Percentiles rank a stretch among this genome's conserved stretches.
Evolutionary conservation across 768 basidiomycete species (phyloP).

Genomic region (Pluteus cervinus): DNA sequence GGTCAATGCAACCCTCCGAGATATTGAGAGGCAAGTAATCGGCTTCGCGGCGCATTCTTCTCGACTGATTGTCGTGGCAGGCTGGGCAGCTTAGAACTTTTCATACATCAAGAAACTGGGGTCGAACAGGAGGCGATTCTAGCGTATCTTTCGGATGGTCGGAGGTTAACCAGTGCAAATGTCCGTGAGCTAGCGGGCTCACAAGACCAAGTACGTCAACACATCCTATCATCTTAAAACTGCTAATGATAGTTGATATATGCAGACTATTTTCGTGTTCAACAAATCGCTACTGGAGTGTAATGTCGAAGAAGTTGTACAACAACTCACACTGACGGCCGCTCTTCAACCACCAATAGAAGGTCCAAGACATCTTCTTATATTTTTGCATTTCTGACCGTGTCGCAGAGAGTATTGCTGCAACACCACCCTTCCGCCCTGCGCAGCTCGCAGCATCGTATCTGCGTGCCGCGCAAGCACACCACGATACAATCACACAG

Average conservation of each 20-base stretch:
- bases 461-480: conserved; percentile 54
- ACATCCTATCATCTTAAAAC: too few relatives aligned
- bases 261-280: conserved; percentile 71
- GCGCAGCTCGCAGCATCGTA: conserved; percentile 64
- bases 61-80: conserved; percentile 26
- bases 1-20: conserved; percentile 64
- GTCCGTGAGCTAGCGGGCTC: conserved; percentile 70
- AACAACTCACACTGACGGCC: conserved; percentile 54
- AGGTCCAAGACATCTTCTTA: conserved; percentile 33
- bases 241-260: too few relatives aligned
- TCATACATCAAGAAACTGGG: conserved; percentile 67
- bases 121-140: conserved; percentile 64
- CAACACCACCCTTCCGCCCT: conserved; percentile 69
- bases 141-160: conserved; percentile 77
- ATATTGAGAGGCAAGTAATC: conserved; percentile 62
- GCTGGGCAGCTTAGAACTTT: conserved; percentile 60
- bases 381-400: conserved; percentile 1
- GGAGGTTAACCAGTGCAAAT: conserved; percentile 64
- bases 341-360: conserved; percentile 66
- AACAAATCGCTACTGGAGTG: conserved; percentile 77
- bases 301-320: conserved; percentile 58
- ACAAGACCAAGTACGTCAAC: conserved; percentile 64
- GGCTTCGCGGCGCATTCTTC: conserved; percentile 3
- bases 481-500: conserved; percentile 56
- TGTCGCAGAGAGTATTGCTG: conserved; percentile 46